Evolutionary conservation across 169 alveolate genomes (phyloP).

Genomic region (Eimeria acervulina): DNA sequence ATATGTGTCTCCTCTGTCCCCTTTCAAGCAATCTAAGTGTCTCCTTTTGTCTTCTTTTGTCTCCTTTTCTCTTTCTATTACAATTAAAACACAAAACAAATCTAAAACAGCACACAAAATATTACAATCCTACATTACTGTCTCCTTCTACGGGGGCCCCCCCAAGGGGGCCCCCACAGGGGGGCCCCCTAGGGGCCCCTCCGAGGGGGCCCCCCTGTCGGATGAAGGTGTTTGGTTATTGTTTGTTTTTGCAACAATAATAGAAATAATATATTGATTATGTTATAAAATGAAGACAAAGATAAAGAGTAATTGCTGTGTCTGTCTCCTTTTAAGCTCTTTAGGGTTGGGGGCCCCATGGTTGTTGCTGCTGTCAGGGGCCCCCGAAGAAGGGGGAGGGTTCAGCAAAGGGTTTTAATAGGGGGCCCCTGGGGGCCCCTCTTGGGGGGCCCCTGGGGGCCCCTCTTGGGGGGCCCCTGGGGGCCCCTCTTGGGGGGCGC

Average conservation of each 20-base stretch:
- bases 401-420: background rate
- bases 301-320: no score
- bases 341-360: background rate
- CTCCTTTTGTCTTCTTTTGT: no score
- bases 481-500: background rate
- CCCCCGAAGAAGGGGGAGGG: background rate
- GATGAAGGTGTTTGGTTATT: no score
- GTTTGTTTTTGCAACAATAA: no score
- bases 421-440: constrained; percentile 26
- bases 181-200: constrained; percentile 25
- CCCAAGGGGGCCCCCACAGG: background rate
- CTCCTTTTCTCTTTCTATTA: no score
- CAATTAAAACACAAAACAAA: no score
- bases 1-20: no score
- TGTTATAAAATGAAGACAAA: no score
- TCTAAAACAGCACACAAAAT: no score
- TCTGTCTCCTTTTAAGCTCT: background rate
- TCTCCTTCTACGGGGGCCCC: background rate
- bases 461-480: no score
- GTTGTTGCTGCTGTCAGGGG: background rate
- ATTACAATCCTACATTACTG: background rate
- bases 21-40: no score
- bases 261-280: no score
- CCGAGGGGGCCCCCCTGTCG: background rate
- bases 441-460: background rate